Evolutionary conservation across 768 basidiomycete species (phyloP), one percentile per base, ranked within the genome.

Genomic region (Boletus tomentosulus): DNA sequence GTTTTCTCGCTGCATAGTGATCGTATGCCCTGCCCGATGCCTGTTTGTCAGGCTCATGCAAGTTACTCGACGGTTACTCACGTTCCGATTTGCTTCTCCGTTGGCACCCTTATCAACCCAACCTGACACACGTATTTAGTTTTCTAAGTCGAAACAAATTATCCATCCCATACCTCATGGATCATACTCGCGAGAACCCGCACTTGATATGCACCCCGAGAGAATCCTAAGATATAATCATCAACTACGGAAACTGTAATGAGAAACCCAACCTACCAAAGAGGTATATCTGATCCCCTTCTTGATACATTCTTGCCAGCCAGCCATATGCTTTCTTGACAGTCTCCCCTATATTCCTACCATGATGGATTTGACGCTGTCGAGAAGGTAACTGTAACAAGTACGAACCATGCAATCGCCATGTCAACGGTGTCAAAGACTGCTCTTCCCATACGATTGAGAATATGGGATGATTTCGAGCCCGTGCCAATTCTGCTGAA

Each of bases 131-230:
- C 16, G 16, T 13, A 15, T 31, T 47, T 3, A 28, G 19, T 46
- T 33, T 15, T n/a, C 24, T 3, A 5, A 22, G 51, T 8, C 9
- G n/a, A 27, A 33, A 12, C 16, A 27, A 19, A 30, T 22, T 5
- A 6, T 35, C 38, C 19, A 13, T 1, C 19, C 1, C 47, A 13
- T 28, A 74, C 73, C 57, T 70, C 65, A 19, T 74, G 48, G 7
- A 76, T 66, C 74, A 76, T 76, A 6, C 66, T 75, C 0, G 75
- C 73, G 7, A 74, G 64, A 2, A 69, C 70, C 15, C 76, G 66
- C 0, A 72, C 73, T 50, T 73, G 69, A 54, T 74, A 75, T n/a
- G 74, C 72, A 13, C 77, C 77, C 25, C 77, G 68, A 30, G 76
- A 77, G 56, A 78, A 78, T 28, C 70, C 70, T 71, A n/a, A 1